Evolutionary conservation across 495 filamentous ascomycete species (phyloP), one percentile per base, ranked within the genome.

Genomic region (Penicilliopsis zonata): DNA sequence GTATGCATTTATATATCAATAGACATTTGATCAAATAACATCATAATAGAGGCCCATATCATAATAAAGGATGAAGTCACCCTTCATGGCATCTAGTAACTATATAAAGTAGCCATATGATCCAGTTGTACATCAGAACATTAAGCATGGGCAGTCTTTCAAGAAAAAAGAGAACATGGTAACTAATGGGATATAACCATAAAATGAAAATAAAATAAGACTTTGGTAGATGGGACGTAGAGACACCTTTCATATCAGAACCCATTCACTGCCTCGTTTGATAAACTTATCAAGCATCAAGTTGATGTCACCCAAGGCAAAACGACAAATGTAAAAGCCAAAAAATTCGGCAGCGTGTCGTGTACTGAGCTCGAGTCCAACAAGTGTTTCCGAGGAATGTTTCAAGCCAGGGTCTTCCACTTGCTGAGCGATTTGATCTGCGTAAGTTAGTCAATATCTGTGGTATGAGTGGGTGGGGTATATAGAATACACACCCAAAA

Each of bases 331-430:
- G 50, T 86, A 96, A 56, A 98, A 94, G 18, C 78, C 87, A 53
- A 98, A 98, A 60, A 98, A 98, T 48, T 96, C 90, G 18, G 92
- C 84, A 7, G 90, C 92, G 57, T 95, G 88, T 13, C 86, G 74
- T 18, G 84, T 83, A 53, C 84, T 86, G 12, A 96, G 70, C 55
- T 98, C 92, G 18, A 98, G 69, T 12, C 90, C 92, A 32, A 96
- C 85, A 44, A 94, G 85, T 16, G 87, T 93, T 42, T 77, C 81
- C 34, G 71, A 76, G 12, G 72, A 73, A 61, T 88, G 84, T 44
- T 80, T 80, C 24, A 94, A 67, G 9, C 86, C 83, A 8, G 86
- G 86, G 53, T 93, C 88, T 50, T 98, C 90, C 24, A 94, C 85
- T 61, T 94, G 86, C 31, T 88, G 83, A 13, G 85, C 82, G 49